phyloP scores from a whole-genome alignment of 1,139 yeast genomes.

The Candida buenavistaensis region DNA sequence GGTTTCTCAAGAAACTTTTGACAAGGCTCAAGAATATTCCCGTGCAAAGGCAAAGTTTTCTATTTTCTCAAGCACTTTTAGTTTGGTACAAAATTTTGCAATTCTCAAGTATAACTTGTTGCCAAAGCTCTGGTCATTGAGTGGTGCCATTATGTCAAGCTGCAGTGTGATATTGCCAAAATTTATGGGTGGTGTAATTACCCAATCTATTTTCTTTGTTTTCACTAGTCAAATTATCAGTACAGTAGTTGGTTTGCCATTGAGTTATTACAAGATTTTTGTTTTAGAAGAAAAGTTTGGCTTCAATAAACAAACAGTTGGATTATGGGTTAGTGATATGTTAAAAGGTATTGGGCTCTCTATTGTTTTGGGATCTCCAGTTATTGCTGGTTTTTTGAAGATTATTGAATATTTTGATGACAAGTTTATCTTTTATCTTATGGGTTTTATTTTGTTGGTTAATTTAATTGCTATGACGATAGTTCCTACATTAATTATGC shows the following conservation, averaged over 20 bases:
- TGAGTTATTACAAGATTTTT: constrained; percentile 74
- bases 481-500: constrained; percentile 82
- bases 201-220: constrained; percentile 69
- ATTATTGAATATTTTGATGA: constrained; percentile 81
- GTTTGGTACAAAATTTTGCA: constrained; percentile 56
- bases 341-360: constrained; percentile 59
- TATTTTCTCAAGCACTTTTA: constrained; percentile 52
- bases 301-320: constrained; percentile 78
- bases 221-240: constrained; percentile 44
- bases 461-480: constrained; percentile 74
- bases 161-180: constrained; percentile 39
- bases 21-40: constrained; percentile 77
- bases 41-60: constrained; percentile 79
- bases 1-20: constrained; percentile 70
- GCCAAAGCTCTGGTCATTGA: constrained; percentile 66
- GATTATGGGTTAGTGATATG: constrained; percentile 70
- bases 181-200: constrained; percentile 53
- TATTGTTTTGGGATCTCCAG: constrained; percentile 66
- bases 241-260: constrained; percentile 60
- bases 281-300: constrained; percentile 92
- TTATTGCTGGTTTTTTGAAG: constrained; percentile 72
- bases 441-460: constrained; percentile 67
- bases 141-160: constrained; percentile 41
- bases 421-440: constrained; percentile 74
- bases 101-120: constrained; percentile 61